phyloP scores from a whole-genome alignment of 2,329 filamentous ascomycete species.

The Fusarium sp. region DNA sequence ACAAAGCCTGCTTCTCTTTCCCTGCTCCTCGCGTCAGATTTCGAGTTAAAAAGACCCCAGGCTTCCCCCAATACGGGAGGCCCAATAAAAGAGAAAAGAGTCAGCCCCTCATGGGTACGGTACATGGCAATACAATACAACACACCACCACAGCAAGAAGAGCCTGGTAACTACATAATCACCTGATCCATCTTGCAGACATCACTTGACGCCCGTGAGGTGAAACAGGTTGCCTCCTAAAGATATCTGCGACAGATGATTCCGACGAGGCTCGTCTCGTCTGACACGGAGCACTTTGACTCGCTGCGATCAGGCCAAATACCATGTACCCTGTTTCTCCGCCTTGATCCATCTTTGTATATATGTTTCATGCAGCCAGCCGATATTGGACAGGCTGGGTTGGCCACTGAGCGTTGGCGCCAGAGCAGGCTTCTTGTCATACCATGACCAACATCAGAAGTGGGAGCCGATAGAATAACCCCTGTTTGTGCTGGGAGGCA shows the following conservation, averaged over 20 bases:
- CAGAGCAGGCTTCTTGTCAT: conserved; percentile 13
- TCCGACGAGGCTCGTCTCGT: conserved; percentile 22
- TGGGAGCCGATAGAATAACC: neutral
- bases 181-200: conserved; percentile 32
- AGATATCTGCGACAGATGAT: conserved; percentile 22
- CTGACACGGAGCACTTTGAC: conserved; percentile 10
- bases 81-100: conserved; percentile 22
- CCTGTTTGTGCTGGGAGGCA: too few species aligned
- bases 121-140: conserved; percentile 17
- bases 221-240: conserved; percentile 39
- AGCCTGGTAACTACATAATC: conserved; percentile 21
- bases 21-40: conserved; percentile 11
- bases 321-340: neutral
- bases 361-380: conserved; percentile 25
- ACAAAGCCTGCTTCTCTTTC: neutral
- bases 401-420: conserved; percentile 2
- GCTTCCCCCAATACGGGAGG: conserved; percentile 26
- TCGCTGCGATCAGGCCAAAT: conserved; percentile 8
- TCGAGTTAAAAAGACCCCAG: conserved; percentile 6
- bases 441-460: neutral
- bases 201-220: conserved; percentile 36
- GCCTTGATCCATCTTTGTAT: neutral
- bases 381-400: conserved; percentile 9
- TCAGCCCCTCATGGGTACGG: conserved; percentile 1
- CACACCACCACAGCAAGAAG: conserved; percentile 15